Conservation (phyloP, 2,329 filamentous ascomycete species). For the Arthrinium phaeospermum region DNA sequence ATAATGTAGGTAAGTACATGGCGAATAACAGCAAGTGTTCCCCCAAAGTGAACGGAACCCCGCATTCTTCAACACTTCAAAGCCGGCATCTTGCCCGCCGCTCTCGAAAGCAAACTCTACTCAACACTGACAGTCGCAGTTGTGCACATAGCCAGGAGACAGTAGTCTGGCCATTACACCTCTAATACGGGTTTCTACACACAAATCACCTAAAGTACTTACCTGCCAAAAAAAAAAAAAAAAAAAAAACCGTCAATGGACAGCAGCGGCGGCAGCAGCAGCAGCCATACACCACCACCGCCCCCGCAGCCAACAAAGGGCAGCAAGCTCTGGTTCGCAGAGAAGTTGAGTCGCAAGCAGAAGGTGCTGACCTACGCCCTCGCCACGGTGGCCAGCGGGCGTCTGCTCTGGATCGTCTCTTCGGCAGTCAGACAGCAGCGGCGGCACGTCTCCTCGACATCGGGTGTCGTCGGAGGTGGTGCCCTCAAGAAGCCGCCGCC, state of each 20-base stretch:
- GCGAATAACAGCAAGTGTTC: background rate
- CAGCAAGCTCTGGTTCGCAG: conserved; percentile 16
- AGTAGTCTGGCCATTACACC: background rate
- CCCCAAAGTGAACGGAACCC: background rate
- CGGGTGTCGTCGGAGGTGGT: background rate
- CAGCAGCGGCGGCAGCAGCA: background rate
- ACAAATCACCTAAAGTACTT: background rate
- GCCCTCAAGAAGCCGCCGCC: background rate
- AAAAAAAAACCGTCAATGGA: background rate
- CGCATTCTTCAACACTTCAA: background rate
- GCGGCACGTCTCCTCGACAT: conserved; percentile 12
- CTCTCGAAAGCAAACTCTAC: background rate
- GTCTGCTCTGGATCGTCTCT: conserved; percentile 12
- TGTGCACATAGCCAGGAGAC: background rate
- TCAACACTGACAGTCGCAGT: background rate
- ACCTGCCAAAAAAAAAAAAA: background rate
- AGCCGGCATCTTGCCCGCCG: background rate
- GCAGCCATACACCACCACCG: background rate
- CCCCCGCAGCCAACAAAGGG: background rate
- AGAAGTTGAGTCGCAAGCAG: conserved; percentile 3
- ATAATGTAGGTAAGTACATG: no score
- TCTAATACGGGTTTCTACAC: background rate
- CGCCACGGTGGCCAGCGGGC: background rate
- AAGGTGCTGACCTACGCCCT: conserved; percentile 1
- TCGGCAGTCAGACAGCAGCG: conserved; percentile 4